Base-by-base conservation (phyloP, 306 rosid genomes). In the Parietaria judaica region DNA sequence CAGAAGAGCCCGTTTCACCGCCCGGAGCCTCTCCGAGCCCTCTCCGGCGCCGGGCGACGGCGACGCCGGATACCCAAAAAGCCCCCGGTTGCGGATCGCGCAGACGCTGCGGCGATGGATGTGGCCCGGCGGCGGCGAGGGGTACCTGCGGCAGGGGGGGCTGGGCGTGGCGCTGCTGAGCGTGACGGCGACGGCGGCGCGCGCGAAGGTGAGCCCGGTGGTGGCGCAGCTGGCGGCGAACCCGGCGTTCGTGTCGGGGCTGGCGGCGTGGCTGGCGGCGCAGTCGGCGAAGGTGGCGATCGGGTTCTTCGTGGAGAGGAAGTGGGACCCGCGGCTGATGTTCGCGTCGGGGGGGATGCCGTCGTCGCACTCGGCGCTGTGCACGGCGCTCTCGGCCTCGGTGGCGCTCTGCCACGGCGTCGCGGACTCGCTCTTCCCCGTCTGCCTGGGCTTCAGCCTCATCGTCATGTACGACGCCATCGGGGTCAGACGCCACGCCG, bases 401-500 rank as follows among this genome's bases (percentile, higher is more conserved):
- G 94, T 90, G 48, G 97, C 95, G 36, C 80, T 90, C 56, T 80
- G 85, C 43, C 77, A 74, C 14, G 83, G 75, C 43, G 68, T 69
- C 7, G 82, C 84, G 6, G 86, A 80, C 51, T 86, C 97, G 0
- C 73, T 89, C 7, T 89, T 90, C 74, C 95, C 95, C 3, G 95
- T 90, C 58, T 87, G 85, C 63, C 72, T 90, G 77, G 95, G 95
- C 3, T 90, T 90, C 72, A 84, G 81, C 67, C 81, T 87, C 5
- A 81, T 90, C 71, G 97, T 90, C 14, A 90, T 90, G 96, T 87
- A 84, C 55, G 97, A 90, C 66, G 96, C 96, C 0, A 87, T 83
- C 50, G 96, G 96, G 14, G 96, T 90, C 54, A 72, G 97, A 23
- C 69, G 97, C 54, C 97, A 90, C 73, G 96, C 95, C 52, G 97